These are phyloP conservation scores for Acer saccharum DNA, from an alignment of 345 rosid genomes.

Conservation along the genomic window DNA sequence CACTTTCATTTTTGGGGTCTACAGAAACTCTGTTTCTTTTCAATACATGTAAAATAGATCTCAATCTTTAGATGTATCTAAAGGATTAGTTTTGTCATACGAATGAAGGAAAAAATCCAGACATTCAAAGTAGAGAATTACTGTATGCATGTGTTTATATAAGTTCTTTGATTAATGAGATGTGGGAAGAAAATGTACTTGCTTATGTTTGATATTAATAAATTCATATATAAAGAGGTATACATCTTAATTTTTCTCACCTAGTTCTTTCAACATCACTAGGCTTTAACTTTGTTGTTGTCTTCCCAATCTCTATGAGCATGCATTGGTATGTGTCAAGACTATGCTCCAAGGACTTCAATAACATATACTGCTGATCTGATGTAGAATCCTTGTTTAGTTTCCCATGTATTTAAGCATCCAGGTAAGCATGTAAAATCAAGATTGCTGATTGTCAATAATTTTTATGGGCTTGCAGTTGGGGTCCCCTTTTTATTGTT, in stretches of 20 bases:
- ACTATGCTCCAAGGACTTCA: neutral
- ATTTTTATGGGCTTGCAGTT: neutral
- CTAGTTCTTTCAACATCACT: neutral
- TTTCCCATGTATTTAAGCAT: neutral
- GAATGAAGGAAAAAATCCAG: neutral
- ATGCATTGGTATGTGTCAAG: neutral
- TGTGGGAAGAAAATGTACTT: neutral
- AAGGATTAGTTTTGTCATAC: neutral
- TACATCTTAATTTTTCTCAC: neutral
- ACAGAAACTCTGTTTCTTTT: neutral
- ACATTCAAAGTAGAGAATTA: neutral
- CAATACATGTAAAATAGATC: neutral
- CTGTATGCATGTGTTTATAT: neutral
- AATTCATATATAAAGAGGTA: neutral
- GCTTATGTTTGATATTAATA: neutral
- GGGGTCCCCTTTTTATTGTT: neutral
- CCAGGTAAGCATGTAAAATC: neutral
- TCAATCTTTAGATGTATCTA: neutral
- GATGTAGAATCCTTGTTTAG: neutral
- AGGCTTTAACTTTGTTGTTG: neutral
- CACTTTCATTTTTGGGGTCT: neutral
- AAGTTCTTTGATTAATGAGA: neutral
- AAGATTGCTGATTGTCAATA: neutral
- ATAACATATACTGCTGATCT: neutral
- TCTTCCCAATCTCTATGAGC: neutral